Evolutionary conservation across 2,329 filamentous ascomycete species (phyloP).

Genomic region (Sporothrix brunneoviolacea): DNA sequence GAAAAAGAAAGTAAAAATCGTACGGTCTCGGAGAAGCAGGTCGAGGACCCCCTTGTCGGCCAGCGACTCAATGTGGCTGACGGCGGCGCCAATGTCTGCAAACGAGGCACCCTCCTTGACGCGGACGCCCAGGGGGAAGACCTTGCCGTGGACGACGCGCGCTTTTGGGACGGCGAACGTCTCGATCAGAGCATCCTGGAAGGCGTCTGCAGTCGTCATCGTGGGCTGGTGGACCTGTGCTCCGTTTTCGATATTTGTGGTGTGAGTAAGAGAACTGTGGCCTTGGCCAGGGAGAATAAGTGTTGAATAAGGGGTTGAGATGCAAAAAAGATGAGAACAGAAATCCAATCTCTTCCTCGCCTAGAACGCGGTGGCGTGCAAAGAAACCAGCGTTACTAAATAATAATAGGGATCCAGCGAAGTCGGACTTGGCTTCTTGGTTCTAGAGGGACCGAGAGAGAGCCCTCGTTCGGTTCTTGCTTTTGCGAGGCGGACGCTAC

Average conservation of each 20-base stretch:
- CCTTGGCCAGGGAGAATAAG: too few relatives aligned
- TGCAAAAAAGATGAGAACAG: background rate
- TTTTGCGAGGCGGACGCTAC: too few relatives aligned
- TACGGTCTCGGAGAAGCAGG: background rate
- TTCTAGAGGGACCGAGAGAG: too few relatives aligned
- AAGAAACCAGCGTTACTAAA: background rate
- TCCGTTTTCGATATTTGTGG: too few relatives aligned
- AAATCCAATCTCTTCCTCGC: too few relatives aligned
- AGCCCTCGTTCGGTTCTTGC: too few relatives aligned
- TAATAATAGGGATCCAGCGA: background rate
- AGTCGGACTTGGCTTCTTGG: background rate
- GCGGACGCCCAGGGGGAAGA: conserved; percentile 7
- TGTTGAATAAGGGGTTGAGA: background rate
- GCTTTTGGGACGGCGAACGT: conserved; percentile 3
- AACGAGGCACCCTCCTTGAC: background rate
- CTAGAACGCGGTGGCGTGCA: too few relatives aligned
- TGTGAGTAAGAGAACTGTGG: too few relatives aligned
- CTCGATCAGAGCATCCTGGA: background rate
- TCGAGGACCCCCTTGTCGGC: background rate
- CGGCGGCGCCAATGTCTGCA: conserved; percentile 1
- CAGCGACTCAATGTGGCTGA: conserved; percentile 1
- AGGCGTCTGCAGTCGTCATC: background rate
- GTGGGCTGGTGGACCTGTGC: background rate
- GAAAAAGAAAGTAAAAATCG: too few relatives aligned
- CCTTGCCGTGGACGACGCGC: conserved; percentile 5